Base-by-base conservation (phyloP, 2,329 filamentous ascomycete genomes). In the Aotearoamyces nothofagi region DNA sequence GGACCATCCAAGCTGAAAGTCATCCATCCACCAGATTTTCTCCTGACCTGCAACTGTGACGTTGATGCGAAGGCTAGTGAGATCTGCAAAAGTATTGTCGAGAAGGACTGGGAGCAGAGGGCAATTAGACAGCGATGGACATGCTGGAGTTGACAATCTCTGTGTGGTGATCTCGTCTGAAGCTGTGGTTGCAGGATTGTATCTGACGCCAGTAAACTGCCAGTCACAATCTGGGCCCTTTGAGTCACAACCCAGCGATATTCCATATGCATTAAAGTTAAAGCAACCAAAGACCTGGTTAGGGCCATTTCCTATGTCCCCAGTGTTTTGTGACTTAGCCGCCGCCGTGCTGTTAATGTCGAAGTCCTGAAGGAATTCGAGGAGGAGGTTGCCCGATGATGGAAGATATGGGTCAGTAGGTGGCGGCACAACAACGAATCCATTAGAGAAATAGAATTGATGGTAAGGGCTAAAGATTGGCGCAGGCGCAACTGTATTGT, bases 21-120 rank as follows among this genome's bases (percentile, higher is more conserved):
- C 54, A 37, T 63, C 60, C 27, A 54, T 54, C 57, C 57, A 64
- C 58, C 60, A 63, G 7, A 44, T 46, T 32, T 44, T 49, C n/a
- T 50, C 41, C 17, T 51, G 32, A 3, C 42, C 45, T n/a, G 43
- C 42, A n/a, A 50, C 50, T n/a, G 49, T 52, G 9, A 55, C 41
- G n/a, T 53, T 50, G 23, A 63, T 45, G 6, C 49, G 49, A 39
- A 65, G 34, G 3, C 52, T 50, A 30, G 45, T 52, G 22, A 59
- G 39, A 23, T 55, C 45, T 17, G 34, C 28, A 34, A 56, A 54
- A 5, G 28, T 32, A 5, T 31, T 15, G 9, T 44, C 35, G 3
- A 54, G 33, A 6, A 33, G 26, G 7, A 53, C 30, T 1, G 39
- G 38, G 1, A 31, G 38, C 4, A 58, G 45, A 1, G 17, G 25